These are phyloP conservation scores for Mollisia scopiformis DNA, from an alignment of 2,329 filamentous ascomycete species.

Conservation along the genomic window DNA sequence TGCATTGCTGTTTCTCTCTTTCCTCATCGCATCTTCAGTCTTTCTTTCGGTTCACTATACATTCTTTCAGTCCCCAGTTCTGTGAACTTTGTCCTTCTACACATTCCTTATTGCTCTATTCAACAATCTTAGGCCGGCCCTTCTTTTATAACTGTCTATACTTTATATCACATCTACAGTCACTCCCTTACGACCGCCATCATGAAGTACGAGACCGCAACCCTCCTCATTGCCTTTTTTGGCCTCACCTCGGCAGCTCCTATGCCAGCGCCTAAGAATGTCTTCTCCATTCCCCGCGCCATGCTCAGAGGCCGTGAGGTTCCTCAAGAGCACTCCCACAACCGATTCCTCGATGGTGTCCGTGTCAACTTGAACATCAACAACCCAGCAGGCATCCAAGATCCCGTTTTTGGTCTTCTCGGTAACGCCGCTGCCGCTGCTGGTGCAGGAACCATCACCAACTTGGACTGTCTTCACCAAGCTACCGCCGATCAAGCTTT, in stretches of 20 bases:
- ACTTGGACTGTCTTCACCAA: slow-evolving; percentile 63
- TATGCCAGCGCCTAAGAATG: slow-evolving; percentile 26
- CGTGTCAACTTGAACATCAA: slow-evolving; percentile 48
- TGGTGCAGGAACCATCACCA: slow-evolving; percentile 50
- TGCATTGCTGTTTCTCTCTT: slow-evolving; percentile 16
- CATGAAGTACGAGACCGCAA: slow-evolving; percentile 39
- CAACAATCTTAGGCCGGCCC: slow-evolving; percentile 33
- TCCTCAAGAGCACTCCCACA: slow-evolving; percentile 60
- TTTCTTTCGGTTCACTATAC: slow-evolving; percentile 32
- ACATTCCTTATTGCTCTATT: slow-evolving; percentile 33
- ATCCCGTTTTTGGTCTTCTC: slow-evolving; percentile 54
- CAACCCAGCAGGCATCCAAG: slow-evolving; percentile 51
- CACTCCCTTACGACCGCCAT: slow-evolving; percentile 23
- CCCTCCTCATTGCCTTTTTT: slow-evolving; percentile 34
- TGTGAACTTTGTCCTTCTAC: slow-evolving; percentile 36
- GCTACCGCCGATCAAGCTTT: slow-evolving; percentile 61
- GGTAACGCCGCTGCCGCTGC: slow-evolving; percentile 53
- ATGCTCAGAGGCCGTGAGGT: slow-evolving; percentile 48
- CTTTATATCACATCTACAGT: slow-evolving; percentile 10
- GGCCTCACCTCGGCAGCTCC: slow-evolving; percentile 35
- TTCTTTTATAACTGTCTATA: slow-evolving; percentile 27
- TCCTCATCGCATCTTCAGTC: slow-evolving; percentile 32
- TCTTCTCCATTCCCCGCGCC: slow-evolving; percentile 33
- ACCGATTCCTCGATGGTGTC: slow-evolving; percentile 50
- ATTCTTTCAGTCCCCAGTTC: slow-evolving; percentile 36